Evolutionary conservation across 495 filamentous ascomycete genomes (phyloP).

Genomic region (Tuber microsphaerosporum): DNA sequence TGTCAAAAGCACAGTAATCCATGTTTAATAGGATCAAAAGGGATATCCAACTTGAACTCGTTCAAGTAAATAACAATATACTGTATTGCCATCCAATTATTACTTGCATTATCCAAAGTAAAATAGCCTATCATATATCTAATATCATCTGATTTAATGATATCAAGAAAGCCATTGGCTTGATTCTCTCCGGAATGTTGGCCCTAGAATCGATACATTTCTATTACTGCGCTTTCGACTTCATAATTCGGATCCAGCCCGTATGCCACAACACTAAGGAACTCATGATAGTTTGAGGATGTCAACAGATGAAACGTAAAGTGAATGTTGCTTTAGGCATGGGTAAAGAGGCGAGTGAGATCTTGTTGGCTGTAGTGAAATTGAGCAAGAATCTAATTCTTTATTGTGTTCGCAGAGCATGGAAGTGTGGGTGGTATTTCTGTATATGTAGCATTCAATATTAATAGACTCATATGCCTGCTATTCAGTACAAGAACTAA

Average conservation of each 20-base stretch:
- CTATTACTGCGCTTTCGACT: not conserved
- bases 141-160: slow-evolving; percentile 24
- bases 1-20: slow-evolving; percentile 24
- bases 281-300: not conserved
- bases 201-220: not conserved
- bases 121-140: slow-evolving; percentile 21
- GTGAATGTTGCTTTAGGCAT: too few species aligned
- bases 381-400: too few species aligned
- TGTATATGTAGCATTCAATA: too few species aligned
- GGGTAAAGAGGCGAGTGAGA: too few species aligned
- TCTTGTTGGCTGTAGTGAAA: too few species aligned
- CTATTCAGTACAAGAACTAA: too few species aligned
- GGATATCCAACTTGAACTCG: slow-evolving; percentile 1
- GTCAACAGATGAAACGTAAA: not conserved
- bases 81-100: slow-evolving; percentile 21
- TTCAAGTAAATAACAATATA: not conserved
- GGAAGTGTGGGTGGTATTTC: too few species aligned
- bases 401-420: too few species aligned
- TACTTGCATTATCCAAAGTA: slow-evolving; percentile 25
- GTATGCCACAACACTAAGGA: slow-evolving; percentile 1
- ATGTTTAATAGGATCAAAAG: slow-evolving; percentile 16
- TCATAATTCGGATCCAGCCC: not conserved
- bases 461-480: too few species aligned
- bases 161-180: slow-evolving; percentile 6
- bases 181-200: slow-evolving; percentile 18